These are phyloP conservation scores for Fragaria iinumae DNA, from an alignment of 306 rosid genomes.

Conservation along the genomic window DNA sequence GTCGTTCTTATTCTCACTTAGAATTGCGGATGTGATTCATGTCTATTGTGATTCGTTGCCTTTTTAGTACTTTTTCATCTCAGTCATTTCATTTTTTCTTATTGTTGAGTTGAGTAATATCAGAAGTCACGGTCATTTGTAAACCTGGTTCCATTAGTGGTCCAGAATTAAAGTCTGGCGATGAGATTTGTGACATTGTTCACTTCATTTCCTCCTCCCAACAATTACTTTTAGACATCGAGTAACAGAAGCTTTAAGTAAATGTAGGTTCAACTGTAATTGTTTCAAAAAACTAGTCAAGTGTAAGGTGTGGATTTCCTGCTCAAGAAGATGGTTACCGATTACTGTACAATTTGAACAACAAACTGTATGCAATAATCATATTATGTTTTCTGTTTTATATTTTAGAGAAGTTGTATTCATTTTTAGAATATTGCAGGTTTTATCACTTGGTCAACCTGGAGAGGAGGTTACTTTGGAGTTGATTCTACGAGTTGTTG, in stretches of 20 bases:
- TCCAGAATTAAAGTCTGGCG: no score
- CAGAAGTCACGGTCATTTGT: no score
- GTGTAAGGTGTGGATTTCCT: neutral
- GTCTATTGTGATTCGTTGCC: neutral
- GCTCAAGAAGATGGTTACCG: neutral
- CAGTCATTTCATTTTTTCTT: no score
- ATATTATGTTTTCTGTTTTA: neutral
- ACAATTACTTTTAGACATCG: no score
- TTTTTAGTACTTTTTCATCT: no score
- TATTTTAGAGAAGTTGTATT: conserved; percentile 13
- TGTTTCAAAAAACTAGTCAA: no score
- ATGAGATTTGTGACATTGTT: no score
- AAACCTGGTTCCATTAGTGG: no score
- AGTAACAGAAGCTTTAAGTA: no score
- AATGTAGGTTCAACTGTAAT: no score
- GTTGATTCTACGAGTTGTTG: conserved; percentile 91
- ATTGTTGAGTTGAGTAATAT: no score
- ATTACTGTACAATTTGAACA: neutral
- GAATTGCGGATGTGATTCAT: neutral
- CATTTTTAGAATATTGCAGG: conserved; percentile 43
- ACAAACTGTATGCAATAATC: neutral
- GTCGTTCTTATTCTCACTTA: neutral
- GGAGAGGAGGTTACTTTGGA: conserved; percentile 97
- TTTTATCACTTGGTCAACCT: conserved; percentile 76
- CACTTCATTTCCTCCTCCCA: no score